These are phyloP conservation scores for Tolypocladium ophioglossoides DNA, from an alignment of 2,329 filamentous ascomycete genomes.

Conservation along the genomic window DNA sequence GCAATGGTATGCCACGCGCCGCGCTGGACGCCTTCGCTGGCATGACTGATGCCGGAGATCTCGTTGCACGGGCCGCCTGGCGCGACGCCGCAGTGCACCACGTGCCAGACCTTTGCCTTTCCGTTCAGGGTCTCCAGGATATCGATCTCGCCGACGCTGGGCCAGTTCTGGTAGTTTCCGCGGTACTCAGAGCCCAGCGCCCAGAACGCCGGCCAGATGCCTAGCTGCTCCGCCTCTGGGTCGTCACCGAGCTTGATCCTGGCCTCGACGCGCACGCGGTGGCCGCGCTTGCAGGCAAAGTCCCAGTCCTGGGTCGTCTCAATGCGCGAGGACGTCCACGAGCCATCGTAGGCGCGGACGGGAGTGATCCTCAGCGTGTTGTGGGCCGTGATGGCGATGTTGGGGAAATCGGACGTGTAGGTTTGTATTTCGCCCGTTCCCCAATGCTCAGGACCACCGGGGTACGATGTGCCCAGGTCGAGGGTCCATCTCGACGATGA, in stretches of 20 bases:
- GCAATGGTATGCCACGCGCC: constrained; percentile 22
- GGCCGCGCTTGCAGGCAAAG: constrained; percentile 21
- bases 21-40: constrained; percentile 9
- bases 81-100: constrained; percentile 29
- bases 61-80: constrained; percentile 31
- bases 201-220: constrained; percentile 39
- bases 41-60: constrained; percentile 20
- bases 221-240: constrained; percentile 15
- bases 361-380: constrained; percentile 27
- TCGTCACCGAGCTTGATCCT: constrained; percentile 24
- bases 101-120: constrained; percentile 20
- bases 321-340: constrained; percentile 34
- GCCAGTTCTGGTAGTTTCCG: constrained; percentile 28
- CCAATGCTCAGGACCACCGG: constrained; percentile 34
- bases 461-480: constrained; percentile 33
- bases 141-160: constrained; percentile 31
- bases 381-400: constrained; percentile 26
- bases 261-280: constrained; percentile 27
- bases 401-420: constrained; percentile 29
- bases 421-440: constrained; percentile 37
- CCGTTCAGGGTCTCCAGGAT: constrained; percentile 33
- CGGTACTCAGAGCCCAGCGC: constrained; percentile 28
- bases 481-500: constrained; percentile 30
- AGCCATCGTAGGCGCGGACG: constrained; percentile 13
- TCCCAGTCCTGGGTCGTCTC: constrained; percentile 24